phyloP scores from a whole-genome alignment of 257 asterid species.

The Scutellaria baicalensis region DNA sequence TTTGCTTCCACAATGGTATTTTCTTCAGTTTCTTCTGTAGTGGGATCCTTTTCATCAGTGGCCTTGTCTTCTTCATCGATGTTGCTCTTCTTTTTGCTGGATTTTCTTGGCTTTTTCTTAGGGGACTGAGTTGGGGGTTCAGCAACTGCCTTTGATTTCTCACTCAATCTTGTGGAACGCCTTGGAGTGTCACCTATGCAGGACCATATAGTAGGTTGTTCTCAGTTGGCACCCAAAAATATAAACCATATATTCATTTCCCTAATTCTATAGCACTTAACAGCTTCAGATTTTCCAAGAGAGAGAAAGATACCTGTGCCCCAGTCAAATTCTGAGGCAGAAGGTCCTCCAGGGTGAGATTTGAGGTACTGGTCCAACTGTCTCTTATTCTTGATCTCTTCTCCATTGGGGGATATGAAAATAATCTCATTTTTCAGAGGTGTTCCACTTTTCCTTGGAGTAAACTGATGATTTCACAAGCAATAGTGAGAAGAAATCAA shows the following conservation, averaged over 20 bases:
- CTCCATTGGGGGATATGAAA: conserved; percentile 54
- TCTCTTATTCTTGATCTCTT: conserved; percentile 55
- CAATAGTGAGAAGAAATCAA: background rate
- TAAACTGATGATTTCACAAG: conserved; percentile 22
- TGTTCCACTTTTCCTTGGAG: conserved; percentile 30
- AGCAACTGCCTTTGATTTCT: conserved; percentile 35
- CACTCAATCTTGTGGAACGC: conserved; percentile 55
- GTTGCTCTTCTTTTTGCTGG: conserved; percentile 18
- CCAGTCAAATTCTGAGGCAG: conserved; percentile 52
- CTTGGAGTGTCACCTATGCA: conserved; percentile 52
- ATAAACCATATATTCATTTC: background rate
- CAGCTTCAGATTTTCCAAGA: background rate
- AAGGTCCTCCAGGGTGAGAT: conserved; percentile 56
- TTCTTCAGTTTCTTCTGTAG: conserved; percentile 22
- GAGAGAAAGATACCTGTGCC: conserved; percentile 27
- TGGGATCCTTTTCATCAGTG: conserved; percentile 18
- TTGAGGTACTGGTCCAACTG: conserved; percentile 62
- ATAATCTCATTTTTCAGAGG: conserved; percentile 32
- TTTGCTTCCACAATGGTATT: conserved; percentile 5
- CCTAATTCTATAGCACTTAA: background rate
- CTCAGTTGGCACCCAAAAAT: background rate
- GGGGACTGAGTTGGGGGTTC: conserved; percentile 32
- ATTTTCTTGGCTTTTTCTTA: conserved; percentile 39
- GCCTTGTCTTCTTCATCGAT: conserved; percentile 27
- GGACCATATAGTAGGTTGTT: background rate